Evolutionary conservation across 2,329 filamentous ascomycete genomes (phyloP).

Genomic region (Neocatenulostroma microsporum): DNA sequence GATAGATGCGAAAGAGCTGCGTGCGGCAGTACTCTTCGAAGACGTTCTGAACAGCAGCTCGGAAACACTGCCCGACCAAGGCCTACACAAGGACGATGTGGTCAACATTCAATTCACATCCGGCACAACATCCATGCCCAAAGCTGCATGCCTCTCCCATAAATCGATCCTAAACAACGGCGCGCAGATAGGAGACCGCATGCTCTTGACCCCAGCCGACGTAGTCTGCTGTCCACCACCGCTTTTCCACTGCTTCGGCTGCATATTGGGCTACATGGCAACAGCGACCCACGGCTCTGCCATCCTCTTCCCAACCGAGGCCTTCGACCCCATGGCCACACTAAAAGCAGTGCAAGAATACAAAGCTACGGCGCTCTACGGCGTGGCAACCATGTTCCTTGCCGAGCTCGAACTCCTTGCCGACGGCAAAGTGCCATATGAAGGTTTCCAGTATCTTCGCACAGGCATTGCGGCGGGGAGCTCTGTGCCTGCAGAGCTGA

Average conservation of each 20-base stretch:
- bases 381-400: conserved; percentile 92
- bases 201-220: conserved; percentile 69
- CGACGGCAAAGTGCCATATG: conserved; percentile 28
- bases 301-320: conserved; percentile 78
- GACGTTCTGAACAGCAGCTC: conserved; percentile 33
- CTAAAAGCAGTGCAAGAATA: conserved; percentile 58
- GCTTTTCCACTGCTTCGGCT: conserved; percentile 70
- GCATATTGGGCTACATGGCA: conserved; percentile 90
- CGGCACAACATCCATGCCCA: conserved; percentile 80
- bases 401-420: conserved; percentile 70
- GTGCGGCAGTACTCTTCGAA: conserved; percentile 39
- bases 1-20: conserved; percentile 39
- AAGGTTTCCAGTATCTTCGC: conserved; percentile 58
- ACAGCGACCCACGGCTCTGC: conserved; percentile 77
- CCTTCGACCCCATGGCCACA: conserved; percentile 71
- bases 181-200: conserved; percentile 70
- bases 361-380: conserved; percentile 65
- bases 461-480: conserved; percentile 91
- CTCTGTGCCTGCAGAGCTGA: conserved; percentile 74
- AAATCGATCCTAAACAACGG: conserved; percentile 86
- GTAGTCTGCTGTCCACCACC: conserved; percentile 58
- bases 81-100: conserved; percentile 56
- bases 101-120: conserved; percentile 97
- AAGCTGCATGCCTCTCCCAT: conserved; percentile 85
- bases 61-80: conserved; percentile 40